A percentile compares a stretch with the other conserved stretches of the same genome.
These are phyloP conservation scores for Fusarium sp. DNA, from an alignment of 2,329 filamentous ascomycete genomes.

Conservation along the genomic window DNA sequence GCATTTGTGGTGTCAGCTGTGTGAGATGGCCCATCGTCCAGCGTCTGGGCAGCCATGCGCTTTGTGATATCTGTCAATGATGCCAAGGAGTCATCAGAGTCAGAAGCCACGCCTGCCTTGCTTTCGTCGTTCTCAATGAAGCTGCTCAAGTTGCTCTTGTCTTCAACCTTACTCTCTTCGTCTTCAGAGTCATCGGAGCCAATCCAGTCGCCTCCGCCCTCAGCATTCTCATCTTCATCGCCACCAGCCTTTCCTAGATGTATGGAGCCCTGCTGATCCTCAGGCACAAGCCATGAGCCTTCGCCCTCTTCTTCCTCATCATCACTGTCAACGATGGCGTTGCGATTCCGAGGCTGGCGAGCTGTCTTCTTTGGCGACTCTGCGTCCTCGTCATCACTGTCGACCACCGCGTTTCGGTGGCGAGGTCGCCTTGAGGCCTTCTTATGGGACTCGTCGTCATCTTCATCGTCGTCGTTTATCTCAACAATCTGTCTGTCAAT, in stretches of 20 bases:
- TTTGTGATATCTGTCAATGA: conserved; percentile 53
- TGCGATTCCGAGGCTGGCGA: conserved; percentile 61
- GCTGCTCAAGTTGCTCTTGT: conserved; percentile 65
- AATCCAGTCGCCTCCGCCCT: conserved; percentile 85
- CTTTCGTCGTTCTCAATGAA: conserved; percentile 67
- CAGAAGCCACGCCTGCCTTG: conserved; percentile 42
- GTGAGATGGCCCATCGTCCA: conserved; percentile 45
- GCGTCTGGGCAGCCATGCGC: conserved; percentile 53
- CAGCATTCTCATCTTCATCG: conserved; percentile 86
- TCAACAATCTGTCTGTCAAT: conserved; percentile 30
- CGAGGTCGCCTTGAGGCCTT: conserved; percentile 23
- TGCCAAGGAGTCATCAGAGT: conserved; percentile 50
- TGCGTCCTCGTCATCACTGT: conserved; percentile 38
- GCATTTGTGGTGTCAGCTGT: conserved; percentile 25
- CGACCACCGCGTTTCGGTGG: conserved; percentile 28
- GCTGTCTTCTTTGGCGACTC: conserved; percentile 32
- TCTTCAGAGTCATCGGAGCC: conserved; percentile 74
- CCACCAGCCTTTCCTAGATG: conserved; percentile 84
- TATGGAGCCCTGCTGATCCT: conserved; percentile 69
- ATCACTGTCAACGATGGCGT: conserved; percentile 73
- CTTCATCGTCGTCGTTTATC: conserved; percentile 37
- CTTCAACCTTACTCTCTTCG: conserved; percentile 65
- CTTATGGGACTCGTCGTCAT: conserved; percentile 37
- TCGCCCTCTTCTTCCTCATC: conserved; percentile 76
- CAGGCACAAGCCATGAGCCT: conserved; percentile 83